Evolutionary conservation across 192 early-diverging fungal species (phyloP).

Genomic region (Dimargaris cristalligena): DNA sequence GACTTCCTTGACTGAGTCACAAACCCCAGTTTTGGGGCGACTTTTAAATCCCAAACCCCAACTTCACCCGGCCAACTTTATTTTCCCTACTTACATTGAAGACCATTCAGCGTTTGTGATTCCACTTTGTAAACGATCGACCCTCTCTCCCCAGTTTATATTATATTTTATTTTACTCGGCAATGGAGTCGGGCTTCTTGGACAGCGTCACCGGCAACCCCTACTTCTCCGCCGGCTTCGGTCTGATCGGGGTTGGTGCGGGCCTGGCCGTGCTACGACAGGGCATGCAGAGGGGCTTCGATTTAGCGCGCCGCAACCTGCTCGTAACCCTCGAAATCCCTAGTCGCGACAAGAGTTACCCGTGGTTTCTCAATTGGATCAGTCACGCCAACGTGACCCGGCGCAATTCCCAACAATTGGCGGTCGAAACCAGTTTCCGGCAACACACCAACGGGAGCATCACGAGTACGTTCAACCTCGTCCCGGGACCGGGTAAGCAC

Average conservation of each 20-base stretch:
- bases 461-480: slow-evolving; percentile 64
- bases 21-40: too few species aligned
- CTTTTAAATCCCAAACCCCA: too few species aligned
- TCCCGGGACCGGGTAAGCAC: slow-evolving; percentile 87
- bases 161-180: too few species aligned
- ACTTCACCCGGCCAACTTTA: too few species aligned
- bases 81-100: too few species aligned
- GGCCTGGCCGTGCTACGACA: slow-evolving; percentile 59
- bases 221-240: slow-evolving; percentile 88
- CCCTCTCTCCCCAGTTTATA: too few species aligned
- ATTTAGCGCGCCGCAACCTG: slow-evolving; percentile 54
- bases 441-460: slow-evolving; percentile 84
- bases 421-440: slow-evolving; percentile 75
- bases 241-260: slow-evolving; percentile 76
- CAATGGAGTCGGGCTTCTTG: slow-evolving; percentile 17
- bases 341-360: slow-evolving; percentile 80
- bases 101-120: too few species aligned
- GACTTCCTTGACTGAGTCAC: too few species aligned
- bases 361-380: slow-evolving; percentile 92
- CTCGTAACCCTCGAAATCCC: slow-evolving; percentile 89
- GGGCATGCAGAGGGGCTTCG: slow-evolving; percentile 46
- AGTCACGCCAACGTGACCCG: slow-evolving; percentile 17
- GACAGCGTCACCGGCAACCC: slow-evolving; percentile 47
- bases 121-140: too few species aligned
- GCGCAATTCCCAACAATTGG: slow-evolving; percentile 47